Base-by-base conservation (phyloP, 805 yeast genomes). In the Kluyveromyces lactis region DNA sequence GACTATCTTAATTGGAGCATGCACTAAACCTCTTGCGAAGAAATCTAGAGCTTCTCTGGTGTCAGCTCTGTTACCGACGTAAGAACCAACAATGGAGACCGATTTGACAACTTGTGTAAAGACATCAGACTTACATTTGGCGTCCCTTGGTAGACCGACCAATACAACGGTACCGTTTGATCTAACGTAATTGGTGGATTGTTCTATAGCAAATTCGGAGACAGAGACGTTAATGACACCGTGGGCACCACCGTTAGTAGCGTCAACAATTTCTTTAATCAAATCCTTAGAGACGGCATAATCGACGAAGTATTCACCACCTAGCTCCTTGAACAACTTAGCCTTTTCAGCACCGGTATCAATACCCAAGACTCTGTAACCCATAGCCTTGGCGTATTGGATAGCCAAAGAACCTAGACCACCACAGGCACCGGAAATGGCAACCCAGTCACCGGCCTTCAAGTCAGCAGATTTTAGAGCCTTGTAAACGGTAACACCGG, bases 401-500 rank as follows among this genome's bases (percentile, higher is more conserved):
- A 78, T 65, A 41, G 85, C 86, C 48, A 81, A 66, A 41, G 86
- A 71, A 43, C 89, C 89, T 54, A 81, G 74, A 47, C 87, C 87
- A 60, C 87, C 86, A 53, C 80, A 86, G 40, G 86, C 86, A 62
- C 89, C 89, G 42, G 83, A 75, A 49, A 81, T 65, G 50, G 83
- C 81, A 43, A 81, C 80, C 85, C 85, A 80, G 52, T 81, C 72
- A 50, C 87, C 87, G 43, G 86, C 75, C 43, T 50, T 60, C 55
- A 80, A 67, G 44, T 74, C 74, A 40, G 94, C 84, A 33, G 85
- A 81, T 72, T 84, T 84, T 59, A 85, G 69, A 33, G 94, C 95
- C 72, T 84, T 85, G 79, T 85, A 85, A 42, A 83, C 94, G 32
- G 95, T 85, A 63, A 85, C 77, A 64, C 95, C 95, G 24, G 95